A percentile compares a stretch with the other conserved stretches of the same genome.
phyloP scores from a whole-genome alignment of 345 rosid genomes.

The Rhizophora mangle region DNA sequence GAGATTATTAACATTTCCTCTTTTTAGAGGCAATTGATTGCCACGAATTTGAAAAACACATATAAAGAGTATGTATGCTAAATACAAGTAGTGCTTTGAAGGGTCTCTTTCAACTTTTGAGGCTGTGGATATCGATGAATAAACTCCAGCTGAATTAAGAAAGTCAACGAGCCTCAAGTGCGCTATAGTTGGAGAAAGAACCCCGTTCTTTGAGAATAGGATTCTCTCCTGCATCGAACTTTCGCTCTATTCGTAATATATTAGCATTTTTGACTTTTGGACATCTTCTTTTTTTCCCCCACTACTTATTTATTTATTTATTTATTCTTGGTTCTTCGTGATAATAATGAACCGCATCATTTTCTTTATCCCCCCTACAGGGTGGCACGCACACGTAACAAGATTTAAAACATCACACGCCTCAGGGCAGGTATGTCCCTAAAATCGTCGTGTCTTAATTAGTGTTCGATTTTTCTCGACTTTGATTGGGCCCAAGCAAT shows the following conservation, averaged over 20 bases:
- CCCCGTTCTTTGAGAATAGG: conserved; percentile 54
- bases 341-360: too few relatives aligned
- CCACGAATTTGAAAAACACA: conserved; percentile 15
- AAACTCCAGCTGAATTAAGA: conserved; percentile 17
- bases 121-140: conserved; percentile 47
- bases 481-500: too few relatives aligned
- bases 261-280: conserved; percentile 19
- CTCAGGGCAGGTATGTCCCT: too few relatives aligned
- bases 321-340: too few relatives aligned
- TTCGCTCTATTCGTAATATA: conserved; percentile 39
- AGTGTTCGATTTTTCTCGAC: too few relatives aligned
- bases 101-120: conserved; percentile 23
- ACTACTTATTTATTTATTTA: not conserved
- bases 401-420: too few relatives aligned
- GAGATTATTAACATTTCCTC: conserved; percentile 1
- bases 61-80: not conserved
- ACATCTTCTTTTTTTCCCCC: conserved; percentile 12
- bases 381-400: too few relatives aligned
- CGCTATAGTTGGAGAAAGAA: conserved; percentile 45
- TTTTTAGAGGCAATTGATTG: conserved; percentile 12
- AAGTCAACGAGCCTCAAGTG: conserved; percentile 36
- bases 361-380: too few relatives aligned
- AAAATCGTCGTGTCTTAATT: too few relatives aligned
- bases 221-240: conserved; percentile 49
- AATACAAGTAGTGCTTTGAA: conserved; percentile 31